A percentile compares a stretch with the other conserved stretches of the same genome.
These are phyloP conservation scores for Podaxis mareebaensis DNA, from an alignment of 768 basidiomycete genomes.

Conservation along the genomic window DNA sequence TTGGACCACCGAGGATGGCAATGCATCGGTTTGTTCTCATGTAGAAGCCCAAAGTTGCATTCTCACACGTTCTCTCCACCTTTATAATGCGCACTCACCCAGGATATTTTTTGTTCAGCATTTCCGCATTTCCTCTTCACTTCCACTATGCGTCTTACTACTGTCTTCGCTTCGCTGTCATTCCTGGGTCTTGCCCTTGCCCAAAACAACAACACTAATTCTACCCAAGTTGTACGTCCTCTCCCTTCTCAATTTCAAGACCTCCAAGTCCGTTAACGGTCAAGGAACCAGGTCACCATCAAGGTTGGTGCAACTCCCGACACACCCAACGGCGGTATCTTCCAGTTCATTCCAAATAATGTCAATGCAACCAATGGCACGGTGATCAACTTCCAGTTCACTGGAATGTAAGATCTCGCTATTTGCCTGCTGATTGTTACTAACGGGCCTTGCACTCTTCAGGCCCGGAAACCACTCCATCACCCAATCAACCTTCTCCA, in stretches of 20 bases:
- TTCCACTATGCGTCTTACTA: slow-evolving; percentile 6
- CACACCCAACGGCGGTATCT: slow-evolving; percentile 33
- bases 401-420: slow-evolving; percentile 37
- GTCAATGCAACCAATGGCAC: slow-evolving; percentile 45
- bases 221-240: slow-evolving; percentile 3
- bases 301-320: slow-evolving; percentile 37
- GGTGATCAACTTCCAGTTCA: slow-evolving; percentile 50
- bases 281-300: slow-evolving; percentile 24
- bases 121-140: not conserved
- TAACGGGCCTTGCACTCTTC: not conserved
- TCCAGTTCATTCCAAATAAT: slow-evolving; percentile 46
- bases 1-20: not conserved
- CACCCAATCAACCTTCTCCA: slow-evolving; percentile 48
- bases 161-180: slow-evolving; percentile 4
- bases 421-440: not conserved
- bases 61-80: slow-evolving; percentile 5
- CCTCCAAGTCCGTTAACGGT: too few species aligned
- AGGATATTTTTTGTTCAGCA: not conserved
- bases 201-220: slow-evolving; percentile 8
- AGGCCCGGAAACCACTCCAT: slow-evolving; percentile 56
- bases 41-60: not conserved
- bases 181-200: slow-evolving; percentile 12
- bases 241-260: not conserved
- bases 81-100: not conserved
- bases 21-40: slow-evolving; percentile 3